Conservation (phyloP, 768 basidiomycete genomes). For the Podaxis pistillaris region DNA sequence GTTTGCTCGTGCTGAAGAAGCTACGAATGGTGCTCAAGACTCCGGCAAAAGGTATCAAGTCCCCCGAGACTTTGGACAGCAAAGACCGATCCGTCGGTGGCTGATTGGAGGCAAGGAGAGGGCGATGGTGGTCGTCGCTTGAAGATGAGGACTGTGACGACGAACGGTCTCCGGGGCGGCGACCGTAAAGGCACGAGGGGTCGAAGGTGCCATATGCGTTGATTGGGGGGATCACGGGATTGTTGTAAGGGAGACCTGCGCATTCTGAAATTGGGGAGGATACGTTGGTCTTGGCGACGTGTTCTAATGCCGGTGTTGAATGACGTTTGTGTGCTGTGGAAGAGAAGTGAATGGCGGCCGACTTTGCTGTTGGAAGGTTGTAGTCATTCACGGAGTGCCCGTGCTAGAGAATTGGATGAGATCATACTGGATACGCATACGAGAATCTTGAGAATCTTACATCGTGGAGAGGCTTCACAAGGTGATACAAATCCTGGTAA, state of each 20-base stretch:
- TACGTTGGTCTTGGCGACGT: constrained; percentile 1
- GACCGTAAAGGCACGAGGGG: constrained; percentile 23
- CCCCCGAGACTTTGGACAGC: constrained; percentile 30
- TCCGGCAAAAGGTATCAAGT: constrained; percentile 41
- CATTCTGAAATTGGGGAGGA: constrained; percentile 15
- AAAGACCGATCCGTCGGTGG: constrained; percentile 21
- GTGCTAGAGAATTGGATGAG: constrained; percentile 25
- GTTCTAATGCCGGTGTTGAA: constrained; percentile 15
- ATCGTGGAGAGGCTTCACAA: constrained; percentile 55
- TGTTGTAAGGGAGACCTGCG: background rate
- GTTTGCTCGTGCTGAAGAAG: background rate
- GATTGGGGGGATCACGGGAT: constrained; percentile 44
- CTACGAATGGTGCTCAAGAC: constrained; percentile 22
- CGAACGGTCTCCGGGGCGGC: constrained; percentile 9
- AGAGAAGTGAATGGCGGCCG: background rate
- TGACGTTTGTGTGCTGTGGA: constrained; percentile 26
- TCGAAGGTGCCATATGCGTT: constrained; percentile 52
- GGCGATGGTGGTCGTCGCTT: constrained; percentile 29
- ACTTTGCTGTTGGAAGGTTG: background rate
- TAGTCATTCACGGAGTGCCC: constrained; percentile 20
- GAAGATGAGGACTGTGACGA: constrained; percentile 22
- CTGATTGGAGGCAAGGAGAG: constrained; percentile 39
- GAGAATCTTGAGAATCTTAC: constrained; percentile 27
- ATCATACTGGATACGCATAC: background rate
- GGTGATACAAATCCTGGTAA: constrained; percentile 59